Evolutionary conservation across 1,284 basidiomycete genomes (phyloP).

Genomic region (Trichosporon ovoides): DNA sequence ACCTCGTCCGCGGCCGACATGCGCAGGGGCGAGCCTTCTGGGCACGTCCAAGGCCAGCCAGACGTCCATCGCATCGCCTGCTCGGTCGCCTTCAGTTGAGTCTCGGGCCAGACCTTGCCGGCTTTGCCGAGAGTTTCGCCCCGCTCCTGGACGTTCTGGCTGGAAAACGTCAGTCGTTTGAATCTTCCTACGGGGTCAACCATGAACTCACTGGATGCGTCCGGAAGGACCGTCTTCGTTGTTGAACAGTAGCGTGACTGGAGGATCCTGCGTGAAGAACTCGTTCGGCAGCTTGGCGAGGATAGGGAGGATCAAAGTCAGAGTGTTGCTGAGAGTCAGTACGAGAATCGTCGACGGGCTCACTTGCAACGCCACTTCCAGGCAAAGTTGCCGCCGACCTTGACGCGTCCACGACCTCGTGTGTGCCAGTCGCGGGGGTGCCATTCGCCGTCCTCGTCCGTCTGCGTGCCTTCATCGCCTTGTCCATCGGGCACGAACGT

Average conservation of each 20-base stretch:
- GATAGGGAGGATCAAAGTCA: conserved; percentile 32
- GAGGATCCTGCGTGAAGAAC: conserved; percentile 31
- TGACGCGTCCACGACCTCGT: conserved; percentile 31
- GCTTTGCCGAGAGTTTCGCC: conserved; percentile 25
- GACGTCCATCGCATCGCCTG: conserved; percentile 32
- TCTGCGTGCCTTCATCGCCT: conserved; percentile 33
- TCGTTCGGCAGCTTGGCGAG: conserved; percentile 31
- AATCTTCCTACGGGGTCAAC: no score
- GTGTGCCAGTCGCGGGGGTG: conserved; percentile 15
- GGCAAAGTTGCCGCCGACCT: conserved; percentile 24
- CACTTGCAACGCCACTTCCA: conserved; percentile 40
- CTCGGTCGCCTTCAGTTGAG: conserved; percentile 31
- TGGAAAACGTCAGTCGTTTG: not conserved
- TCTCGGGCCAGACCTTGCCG: conserved; percentile 30
- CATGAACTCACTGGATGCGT: conserved; percentile 24
- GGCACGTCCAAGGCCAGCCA: conserved; percentile 42
- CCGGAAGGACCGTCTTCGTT: conserved; percentile 34
- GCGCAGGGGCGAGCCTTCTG: conserved; percentile 31
- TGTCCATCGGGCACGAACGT: conserved; percentile 39
- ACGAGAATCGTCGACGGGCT: conserved; percentile 8
- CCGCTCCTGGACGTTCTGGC: conserved; percentile 25
- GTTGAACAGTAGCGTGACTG: conserved; percentile 32
- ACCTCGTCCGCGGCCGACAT: conserved; percentile 26
- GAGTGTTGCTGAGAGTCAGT: conserved; percentile 30
- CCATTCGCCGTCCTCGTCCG: conserved; percentile 26